Conservation (phyloP, 176 grass and related monocot species). For the Carex pumila region DNA sequence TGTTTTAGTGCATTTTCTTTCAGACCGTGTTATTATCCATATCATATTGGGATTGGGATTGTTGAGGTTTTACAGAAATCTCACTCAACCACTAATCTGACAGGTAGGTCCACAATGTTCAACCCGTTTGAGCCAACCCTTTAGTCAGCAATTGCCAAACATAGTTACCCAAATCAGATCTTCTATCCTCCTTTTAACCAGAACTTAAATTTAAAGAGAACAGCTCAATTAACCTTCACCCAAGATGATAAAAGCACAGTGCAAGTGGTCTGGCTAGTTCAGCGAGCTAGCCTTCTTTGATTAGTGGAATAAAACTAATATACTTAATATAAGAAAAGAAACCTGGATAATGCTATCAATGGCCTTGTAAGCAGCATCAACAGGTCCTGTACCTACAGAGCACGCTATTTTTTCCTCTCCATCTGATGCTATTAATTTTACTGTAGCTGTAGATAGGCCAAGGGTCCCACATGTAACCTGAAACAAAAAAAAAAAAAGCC, state of each 20-base stretch:
- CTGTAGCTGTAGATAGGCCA: slow-evolving; percentile 81
- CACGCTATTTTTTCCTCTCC: slow-evolving; percentile 82
- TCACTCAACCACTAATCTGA: too few relatives aligned
- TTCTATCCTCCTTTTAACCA: neutral
- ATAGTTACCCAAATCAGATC: neutral
- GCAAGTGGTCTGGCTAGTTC: neutral
- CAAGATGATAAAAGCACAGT: neutral
- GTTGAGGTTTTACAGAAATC: neutral
- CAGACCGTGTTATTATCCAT: too few relatives aligned
- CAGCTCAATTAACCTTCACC: neutral
- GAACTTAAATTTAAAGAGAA: neutral
- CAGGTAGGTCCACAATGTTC: neutral
- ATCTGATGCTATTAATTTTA: slow-evolving; percentile 66
- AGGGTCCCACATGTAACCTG: slow-evolving; percentile 87
- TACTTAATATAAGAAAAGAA: neutral
- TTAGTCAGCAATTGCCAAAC: neutral
- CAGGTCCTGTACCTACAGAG: slow-evolving; percentile 70
- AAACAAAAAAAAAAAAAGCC: slow-evolving; percentile 1
- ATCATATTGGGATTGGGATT: too few relatives aligned
- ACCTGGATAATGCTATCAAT: slow-evolving; percentile 89
- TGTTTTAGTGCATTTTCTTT: neutral
- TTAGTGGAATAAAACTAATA: neutral
- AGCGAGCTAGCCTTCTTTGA: neutral
- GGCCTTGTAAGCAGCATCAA: slow-evolving; percentile 98
- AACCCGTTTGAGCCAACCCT: neutral